Conservation (phyloP, 768 basidiomycete species). For the Pluteus cervinus region DNA sequence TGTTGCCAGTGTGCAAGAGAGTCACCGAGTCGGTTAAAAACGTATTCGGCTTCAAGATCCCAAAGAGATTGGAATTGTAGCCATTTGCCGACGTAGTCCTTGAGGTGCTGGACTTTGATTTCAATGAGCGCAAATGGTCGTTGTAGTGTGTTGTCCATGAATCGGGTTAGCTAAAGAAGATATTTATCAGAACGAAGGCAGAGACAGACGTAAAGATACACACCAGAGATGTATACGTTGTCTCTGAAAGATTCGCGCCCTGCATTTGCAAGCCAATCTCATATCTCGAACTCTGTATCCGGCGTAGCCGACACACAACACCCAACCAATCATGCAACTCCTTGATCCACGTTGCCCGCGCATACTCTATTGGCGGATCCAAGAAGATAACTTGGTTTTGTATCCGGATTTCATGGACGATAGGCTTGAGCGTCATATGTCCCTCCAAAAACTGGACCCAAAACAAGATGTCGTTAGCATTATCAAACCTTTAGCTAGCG, state of each 20-base stretch:
- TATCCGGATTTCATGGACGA: conserved; percentile 95
- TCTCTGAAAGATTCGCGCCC: conserved; percentile 54
- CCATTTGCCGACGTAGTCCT: conserved; percentile 95
- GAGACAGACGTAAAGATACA: conserved; percentile 15
- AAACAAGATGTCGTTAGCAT: conserved; percentile 2
- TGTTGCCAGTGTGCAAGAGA: conserved; percentile 93
- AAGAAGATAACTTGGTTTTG: conserved; percentile 98
- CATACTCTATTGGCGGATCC: conserved; percentile 95
- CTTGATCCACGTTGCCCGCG: conserved; percentile 82
- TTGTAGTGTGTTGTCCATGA: conserved; percentile 68
- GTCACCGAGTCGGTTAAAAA: conserved; percentile 93
- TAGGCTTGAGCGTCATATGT: conserved; percentile 73
- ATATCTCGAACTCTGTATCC: conserved; percentile 93
- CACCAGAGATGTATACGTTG: conserved; percentile 80
- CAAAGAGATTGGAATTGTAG: conserved; percentile 98
- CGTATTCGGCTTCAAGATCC: conserved; percentile 97
- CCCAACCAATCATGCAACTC: conserved; percentile 91
- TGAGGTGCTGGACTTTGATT: conserved; percentile 78
- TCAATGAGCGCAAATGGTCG: conserved; percentile 86
- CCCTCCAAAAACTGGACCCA: conserved; percentile 57
- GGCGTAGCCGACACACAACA: conserved; percentile 77
- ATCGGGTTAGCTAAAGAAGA: conserved; percentile 55
- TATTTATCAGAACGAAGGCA: conserved; percentile 9
- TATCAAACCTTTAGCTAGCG: not conserved
- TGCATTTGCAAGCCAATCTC: conserved; percentile 96